These are phyloP conservation scores for Alternaria atra DNA, from an alignment of 2,329 filamentous ascomycete species.

Conservation along the genomic window DNA sequence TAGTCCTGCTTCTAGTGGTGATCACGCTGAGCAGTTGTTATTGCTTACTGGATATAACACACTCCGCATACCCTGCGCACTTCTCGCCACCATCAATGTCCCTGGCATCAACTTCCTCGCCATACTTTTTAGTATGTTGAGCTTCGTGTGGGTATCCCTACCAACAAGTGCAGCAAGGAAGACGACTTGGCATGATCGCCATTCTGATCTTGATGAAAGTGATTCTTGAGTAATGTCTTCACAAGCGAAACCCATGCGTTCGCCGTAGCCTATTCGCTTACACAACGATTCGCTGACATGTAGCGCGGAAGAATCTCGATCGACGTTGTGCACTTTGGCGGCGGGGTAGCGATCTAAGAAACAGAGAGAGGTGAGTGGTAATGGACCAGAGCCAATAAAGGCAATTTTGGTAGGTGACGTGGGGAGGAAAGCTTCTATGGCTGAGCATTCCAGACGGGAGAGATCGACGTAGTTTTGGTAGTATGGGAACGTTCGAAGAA, in stretches of 20 bases:
- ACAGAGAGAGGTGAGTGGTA: slow-evolving; percentile 61
- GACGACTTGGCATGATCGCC: slow-evolving; percentile 56
- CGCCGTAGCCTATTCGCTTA: slow-evolving; percentile 49
- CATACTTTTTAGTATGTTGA: slow-evolving; percentile 51
- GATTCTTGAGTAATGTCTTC: slow-evolving; percentile 40
- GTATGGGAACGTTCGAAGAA: slow-evolving; percentile 57
- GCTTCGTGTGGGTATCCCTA: slow-evolving; percentile 53
- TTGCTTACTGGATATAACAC: slow-evolving; percentile 59
- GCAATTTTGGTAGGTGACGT: slow-evolving; percentile 49
- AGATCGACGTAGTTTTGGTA: slow-evolving; percentile 61
- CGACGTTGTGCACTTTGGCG: slow-evolving; percentile 54
- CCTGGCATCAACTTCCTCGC: slow-evolving; percentile 54
- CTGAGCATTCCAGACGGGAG: slow-evolving; percentile 57
- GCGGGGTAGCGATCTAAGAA: slow-evolving; percentile 49
- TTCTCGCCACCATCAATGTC: slow-evolving; percentile 58
- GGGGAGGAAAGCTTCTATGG: slow-evolving; percentile 50
- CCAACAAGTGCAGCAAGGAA: slow-evolving; percentile 63
- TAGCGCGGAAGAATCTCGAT: slow-evolving; percentile 52
- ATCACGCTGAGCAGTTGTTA: neutral
- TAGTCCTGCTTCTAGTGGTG: too few relatives aligned
- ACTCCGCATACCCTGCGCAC: slow-evolving; percentile 55
- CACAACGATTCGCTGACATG: slow-evolving; percentile 43
- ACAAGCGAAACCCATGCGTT: slow-evolving; percentile 51
- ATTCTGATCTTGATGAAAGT: slow-evolving; percentile 17
- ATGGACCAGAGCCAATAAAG: slow-evolving; percentile 62